These are phyloP conservation scores for Coemansia sp. DNA, from an alignment of 192 early-diverging fungal genomes.

Conservation along the genomic window DNA sequence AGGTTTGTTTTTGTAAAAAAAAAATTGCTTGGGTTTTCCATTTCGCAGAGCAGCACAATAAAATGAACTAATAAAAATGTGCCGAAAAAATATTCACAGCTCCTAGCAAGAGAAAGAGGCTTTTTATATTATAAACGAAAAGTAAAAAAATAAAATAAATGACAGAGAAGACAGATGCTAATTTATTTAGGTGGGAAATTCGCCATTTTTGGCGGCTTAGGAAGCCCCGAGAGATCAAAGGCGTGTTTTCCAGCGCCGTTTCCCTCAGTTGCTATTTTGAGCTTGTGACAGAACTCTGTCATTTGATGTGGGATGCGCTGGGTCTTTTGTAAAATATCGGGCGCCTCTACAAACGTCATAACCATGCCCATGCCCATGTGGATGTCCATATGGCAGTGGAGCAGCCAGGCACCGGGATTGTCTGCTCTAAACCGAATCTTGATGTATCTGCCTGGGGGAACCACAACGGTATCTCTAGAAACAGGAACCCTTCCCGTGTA, in stretches of 20 bases:
- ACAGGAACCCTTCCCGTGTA: slow-evolving; percentile 9
- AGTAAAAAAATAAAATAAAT: not conserved
- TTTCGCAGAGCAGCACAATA: too few relatives aligned
- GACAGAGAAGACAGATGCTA: not conserved
- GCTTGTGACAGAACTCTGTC: not conserved
- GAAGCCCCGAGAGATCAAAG: slow-evolving; percentile 61
- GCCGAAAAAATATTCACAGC: too few relatives aligned
- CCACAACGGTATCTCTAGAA: slow-evolving; percentile 61
- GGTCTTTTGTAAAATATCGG: slow-evolving; percentile 3
- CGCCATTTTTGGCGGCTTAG: slow-evolving; percentile 13
- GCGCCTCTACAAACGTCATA: slow-evolving; percentile 6
- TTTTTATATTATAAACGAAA: not conserved
- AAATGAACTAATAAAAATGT: not conserved
- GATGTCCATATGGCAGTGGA: slow-evolving; percentile 75
- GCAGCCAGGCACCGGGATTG: slow-evolving; percentile 79
- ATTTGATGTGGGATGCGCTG: not conserved
- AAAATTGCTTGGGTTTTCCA: too few relatives aligned
- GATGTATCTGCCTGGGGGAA: slow-evolving; percentile 57
- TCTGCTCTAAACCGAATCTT: slow-evolving; percentile 73
- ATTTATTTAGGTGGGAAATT: not conserved
- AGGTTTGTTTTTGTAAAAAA: too few relatives aligned
- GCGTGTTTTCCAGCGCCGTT: slow-evolving; percentile 72
- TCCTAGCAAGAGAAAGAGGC: not conserved
- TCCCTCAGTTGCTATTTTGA: slow-evolving; percentile 11
- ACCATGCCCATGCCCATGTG: slow-evolving; percentile 39